Evolutionary conservation across 2,329 filamentous ascomycete species (phyloP).

Genomic region (Penicillium verrucosum): DNA sequence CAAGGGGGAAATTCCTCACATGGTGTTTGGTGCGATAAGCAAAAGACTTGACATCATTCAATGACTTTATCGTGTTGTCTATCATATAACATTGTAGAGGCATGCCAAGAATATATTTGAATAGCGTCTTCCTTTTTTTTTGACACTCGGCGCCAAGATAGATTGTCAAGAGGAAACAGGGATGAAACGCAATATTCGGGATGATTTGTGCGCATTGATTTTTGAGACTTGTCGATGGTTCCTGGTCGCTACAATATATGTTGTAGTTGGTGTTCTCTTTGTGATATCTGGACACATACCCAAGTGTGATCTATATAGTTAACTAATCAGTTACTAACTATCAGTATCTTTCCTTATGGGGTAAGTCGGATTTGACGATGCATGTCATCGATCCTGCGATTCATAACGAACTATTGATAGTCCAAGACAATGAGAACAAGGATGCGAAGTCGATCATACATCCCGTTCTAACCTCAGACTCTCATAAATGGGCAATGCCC

Average conservation of each 20-base stretch:
- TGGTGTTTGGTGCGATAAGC: neutral
- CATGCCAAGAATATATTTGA: constrained; percentile 1
- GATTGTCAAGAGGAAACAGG: neutral
- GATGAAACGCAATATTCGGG: neutral
- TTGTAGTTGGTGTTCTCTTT: neutral
- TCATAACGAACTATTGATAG: neutral
- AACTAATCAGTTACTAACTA: neutral
- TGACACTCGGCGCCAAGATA: constrained; percentile 1
- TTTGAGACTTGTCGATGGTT: neutral
- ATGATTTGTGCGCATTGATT: constrained; percentile 4
- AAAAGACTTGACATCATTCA: constrained; percentile 1
- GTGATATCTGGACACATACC: neutral
- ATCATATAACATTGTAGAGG: neutral
- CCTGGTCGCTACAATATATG: neutral
- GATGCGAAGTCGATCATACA: neutral
- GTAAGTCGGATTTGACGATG: neutral
- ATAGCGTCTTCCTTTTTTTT: neutral
- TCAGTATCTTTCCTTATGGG: neutral
- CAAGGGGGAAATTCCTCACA: constrained; percentile 6
- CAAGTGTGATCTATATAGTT: neutral
- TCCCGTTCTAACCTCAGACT: neutral
- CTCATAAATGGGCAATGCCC: constrained; percentile 1
- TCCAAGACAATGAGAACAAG: neutral
- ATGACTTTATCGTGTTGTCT: constrained; percentile 3
- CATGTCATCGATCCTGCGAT: neutral